Evolutionary conservation across 371 early-diverging fungal genomes (phyloP).

Genomic region (Syncephalastrum sp.): DNA sequence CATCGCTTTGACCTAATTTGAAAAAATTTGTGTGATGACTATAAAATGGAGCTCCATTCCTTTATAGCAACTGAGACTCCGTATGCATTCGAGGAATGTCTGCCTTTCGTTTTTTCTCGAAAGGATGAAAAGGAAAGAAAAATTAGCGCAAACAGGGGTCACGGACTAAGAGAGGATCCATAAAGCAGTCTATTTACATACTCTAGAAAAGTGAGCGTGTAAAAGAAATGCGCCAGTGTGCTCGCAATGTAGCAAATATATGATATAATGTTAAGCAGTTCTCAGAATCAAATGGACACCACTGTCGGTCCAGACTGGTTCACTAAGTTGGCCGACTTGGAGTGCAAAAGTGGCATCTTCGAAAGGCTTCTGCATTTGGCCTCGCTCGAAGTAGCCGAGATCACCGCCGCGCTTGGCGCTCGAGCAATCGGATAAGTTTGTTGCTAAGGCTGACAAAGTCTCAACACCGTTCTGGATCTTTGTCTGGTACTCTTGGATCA

Average conservation of each 20-base stretch:
- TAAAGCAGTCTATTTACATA: no score
- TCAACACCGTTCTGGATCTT: constrained; percentile 63
- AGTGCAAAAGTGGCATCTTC: constrained; percentile 90
- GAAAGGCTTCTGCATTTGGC: constrained; percentile 86
- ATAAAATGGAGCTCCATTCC: no score
- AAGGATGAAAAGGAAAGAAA: no score
- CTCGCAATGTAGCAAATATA: not conserved
- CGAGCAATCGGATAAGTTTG: constrained; percentile 82
- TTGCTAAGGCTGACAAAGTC: constrained; percentile 70
- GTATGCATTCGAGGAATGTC: no score
- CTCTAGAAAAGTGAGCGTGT: no score
- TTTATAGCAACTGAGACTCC: no score
- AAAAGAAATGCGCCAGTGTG: no score
- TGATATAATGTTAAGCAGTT: constrained; percentile 61
- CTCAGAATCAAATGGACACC: constrained; percentile 93
- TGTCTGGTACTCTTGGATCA: constrained; percentile 54
- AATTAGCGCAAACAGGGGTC: no score
- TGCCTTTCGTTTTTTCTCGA: no score
- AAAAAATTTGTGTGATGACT: no score
- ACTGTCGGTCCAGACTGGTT: constrained; percentile 86
- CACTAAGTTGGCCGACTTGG: constrained; percentile 80
- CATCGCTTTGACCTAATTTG: no score
- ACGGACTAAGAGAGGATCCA: no score
- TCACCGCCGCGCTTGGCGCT: constrained; percentile 90
- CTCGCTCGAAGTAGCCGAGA: constrained; percentile 81